Evolutionary conservation across 176 grass and related monocot species (phyloP), one percentile per base, ranked within the genome.

Genomic region (Carex parvula): DNA sequence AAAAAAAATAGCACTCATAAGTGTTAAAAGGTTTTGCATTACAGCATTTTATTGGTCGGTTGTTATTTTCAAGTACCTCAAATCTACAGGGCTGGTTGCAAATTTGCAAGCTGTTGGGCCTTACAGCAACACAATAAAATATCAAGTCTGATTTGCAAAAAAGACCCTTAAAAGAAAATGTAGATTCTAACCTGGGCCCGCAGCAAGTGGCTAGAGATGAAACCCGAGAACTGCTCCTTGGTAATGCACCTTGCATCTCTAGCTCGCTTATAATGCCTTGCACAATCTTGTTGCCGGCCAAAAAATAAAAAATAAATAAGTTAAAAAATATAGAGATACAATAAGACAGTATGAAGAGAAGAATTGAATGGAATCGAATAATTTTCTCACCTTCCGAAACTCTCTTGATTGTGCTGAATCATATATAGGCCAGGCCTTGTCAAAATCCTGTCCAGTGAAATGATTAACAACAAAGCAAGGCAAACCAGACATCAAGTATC

Each of bases 211-310:
- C 97, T 4, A 99, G 88, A 1, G 97, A 99, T 3, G 97, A 99
- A 88, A 99, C 97, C 87, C 97, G 92, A 86, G 97, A 99, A 87
- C 93, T 99, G 88, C 97, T 99, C 89, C 97, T 83, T 2, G 97
- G 97, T 70, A 99, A 82, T 14, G 87, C 90, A 20, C 97, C 97
- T 84, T 96, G 97, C 81, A 93, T 91, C 83, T 99, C 97, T 72
- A 99, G 93, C 87, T 99, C 97, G 52, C 97, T 99, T 73, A 99
- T 99, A 63, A 99, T 99, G 53, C 91, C 93, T 99, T 99, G 97
- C 46, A 99, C 97, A 54, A 99, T 99, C 97, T 99, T 70, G 83
- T 44, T 69, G 84, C 85, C 58, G n/a, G 0, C 52, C 73, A 39
- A 69, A 61, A 59, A 22, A 60, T 60, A 77, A 3, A 79, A 86